Evolutionary conservation across 768 basidiomycete genomes (phyloP).

Genomic region (Cystofilobasidium bisporidii): DNA sequence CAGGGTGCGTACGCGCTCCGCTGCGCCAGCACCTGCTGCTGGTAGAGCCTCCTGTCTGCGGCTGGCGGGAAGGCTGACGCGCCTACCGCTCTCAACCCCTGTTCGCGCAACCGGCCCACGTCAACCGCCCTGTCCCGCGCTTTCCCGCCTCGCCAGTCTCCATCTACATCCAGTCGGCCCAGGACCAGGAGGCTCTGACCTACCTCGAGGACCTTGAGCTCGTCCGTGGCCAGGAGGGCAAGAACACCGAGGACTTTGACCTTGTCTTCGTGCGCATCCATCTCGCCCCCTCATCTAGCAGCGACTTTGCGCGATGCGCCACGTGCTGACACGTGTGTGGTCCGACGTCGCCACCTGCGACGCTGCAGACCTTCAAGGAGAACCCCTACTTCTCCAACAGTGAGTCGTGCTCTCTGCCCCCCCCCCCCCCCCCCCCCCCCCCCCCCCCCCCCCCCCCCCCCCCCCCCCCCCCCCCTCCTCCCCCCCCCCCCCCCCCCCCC

Average conservation of each 20-base stretch:
- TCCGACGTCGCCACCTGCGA: neutral
- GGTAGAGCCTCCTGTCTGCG: neutral
- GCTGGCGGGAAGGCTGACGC: neutral
- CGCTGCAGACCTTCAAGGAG: conserved; percentile 23
- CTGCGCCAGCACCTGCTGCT: neutral
- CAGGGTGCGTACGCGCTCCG: neutral
- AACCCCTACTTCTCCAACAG: conserved; percentile 28
- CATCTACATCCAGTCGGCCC: conserved; percentile 8
- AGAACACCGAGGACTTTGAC: conserved; percentile 16
- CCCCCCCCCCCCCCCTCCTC: too few relatives aligned
- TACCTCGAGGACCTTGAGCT: conserved; percentile 25
- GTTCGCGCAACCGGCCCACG: neutral
- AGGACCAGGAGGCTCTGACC: conserved; percentile 22
- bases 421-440: too few relatives aligned
- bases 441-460: too few relatives aligned
- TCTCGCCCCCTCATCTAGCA: neutral
- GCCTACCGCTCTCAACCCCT: neutral
- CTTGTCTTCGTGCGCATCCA: conserved; percentile 20
- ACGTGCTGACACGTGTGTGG: neutral
- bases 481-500: too few relatives aligned
- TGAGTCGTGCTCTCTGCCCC: too few relatives aligned
- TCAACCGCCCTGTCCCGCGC: too few relatives aligned
- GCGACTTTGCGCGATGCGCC: too few relatives aligned
- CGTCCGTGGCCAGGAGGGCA: conserved; percentile 16
- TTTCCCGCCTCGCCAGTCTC: conserved; percentile 2